Base-by-base conservation (phyloP, 2,329 filamentous ascomycete species). In the Colletotrichum karsti region DNA sequence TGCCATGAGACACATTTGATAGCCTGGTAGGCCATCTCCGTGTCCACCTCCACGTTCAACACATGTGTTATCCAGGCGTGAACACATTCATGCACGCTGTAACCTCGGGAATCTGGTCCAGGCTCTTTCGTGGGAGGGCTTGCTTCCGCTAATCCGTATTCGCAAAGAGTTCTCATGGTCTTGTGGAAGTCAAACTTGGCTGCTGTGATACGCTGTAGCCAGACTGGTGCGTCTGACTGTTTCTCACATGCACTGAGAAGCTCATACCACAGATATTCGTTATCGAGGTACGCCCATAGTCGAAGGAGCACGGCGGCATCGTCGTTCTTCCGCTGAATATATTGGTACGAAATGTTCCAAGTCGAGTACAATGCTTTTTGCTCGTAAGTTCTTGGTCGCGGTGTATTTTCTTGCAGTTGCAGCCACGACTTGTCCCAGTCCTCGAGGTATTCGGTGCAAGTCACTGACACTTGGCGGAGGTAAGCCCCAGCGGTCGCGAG, bases 401-500 rank as follows among this genome's bases (percentile, higher is more conserved):
- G 77, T 37, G 67, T 78, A 13, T 35, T 72, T 60, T 74, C 50
- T 3, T 79, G 76, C n/a, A 82, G 72, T 44, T 66, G 66, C 18
- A 69, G 67, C 83, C 79, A 86, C 53, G 75, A 78, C 41, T 71
- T 67, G 41, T 77, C 53, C 67, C 86, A 85, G 8, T 77, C 54
- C 9, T 75, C 30, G 44, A 84, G 74, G 71, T 85, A 86, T 41
- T 81, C 72, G 0, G 55, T 61, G n/a, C 77, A 77, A 35, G 67
- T 81, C 1, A 75, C 80, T 39, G 77, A 66, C 26, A 77, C 76
- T 51, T 82, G 69, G 28, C 75, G 63, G 13, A 86, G 77, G 66
- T 83, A 86, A 0, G 80, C 76, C 5, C 82, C 82, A 18, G 84
- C 83, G 15, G 82, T 80, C 5, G 82, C 73, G 15, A 86, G 77